Evolutionary conservation across 306 rosid species (phyloP), one percentile per base, ranked within the genome.

Genomic region (Gastrolobium bilobum): DNA sequence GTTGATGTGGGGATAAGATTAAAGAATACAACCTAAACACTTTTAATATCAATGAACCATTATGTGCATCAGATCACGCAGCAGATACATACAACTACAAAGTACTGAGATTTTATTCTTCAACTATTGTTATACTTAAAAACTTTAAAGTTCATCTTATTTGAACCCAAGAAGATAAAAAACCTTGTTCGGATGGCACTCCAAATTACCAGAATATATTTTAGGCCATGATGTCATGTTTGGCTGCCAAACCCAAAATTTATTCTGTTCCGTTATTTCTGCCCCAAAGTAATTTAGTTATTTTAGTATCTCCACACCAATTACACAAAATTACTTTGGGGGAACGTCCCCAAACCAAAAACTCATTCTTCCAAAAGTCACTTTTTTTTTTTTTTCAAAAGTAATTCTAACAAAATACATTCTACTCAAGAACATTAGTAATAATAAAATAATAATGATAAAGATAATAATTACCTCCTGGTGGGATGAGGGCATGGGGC

Each of bases 401-500:
- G 26, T 34, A 51, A 54, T 53, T 39, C 34, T 11, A 3, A 39
- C 52, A 47, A 63, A 7, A 62, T 38, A 10, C 30, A 63, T 50
- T 63, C 7, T 9, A 48, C n/a, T 30, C 60, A 48, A 73, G 20
- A 54, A 20, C 26, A 20, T 20, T 20, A 20, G 26, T 20, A 20
- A 20, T 20, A 20, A 20, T 20, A 20, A 20, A 20, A 20, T 20
- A 20, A 20, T 20, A 20, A 20, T 20, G 26, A 20, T 20, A 20
- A 20, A 20, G 26, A 20, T 10, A 44, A 29, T 30, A 69, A 42
- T 79, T 51, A 82, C 99, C 98, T 96, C 94, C 82, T 91, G 81
- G 33, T 87, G 84, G 13, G 90, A 69, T 4, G 98, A 90, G 75
- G 98, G 97, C 92, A 93, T 87, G 40, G 85, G 79, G 73, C 56